A percentile compares a stretch with the other conserved stretches of the same genome.
Conservation (phyloP, 164 flowering plant species). For the Houttuynia cordata region DNA sequence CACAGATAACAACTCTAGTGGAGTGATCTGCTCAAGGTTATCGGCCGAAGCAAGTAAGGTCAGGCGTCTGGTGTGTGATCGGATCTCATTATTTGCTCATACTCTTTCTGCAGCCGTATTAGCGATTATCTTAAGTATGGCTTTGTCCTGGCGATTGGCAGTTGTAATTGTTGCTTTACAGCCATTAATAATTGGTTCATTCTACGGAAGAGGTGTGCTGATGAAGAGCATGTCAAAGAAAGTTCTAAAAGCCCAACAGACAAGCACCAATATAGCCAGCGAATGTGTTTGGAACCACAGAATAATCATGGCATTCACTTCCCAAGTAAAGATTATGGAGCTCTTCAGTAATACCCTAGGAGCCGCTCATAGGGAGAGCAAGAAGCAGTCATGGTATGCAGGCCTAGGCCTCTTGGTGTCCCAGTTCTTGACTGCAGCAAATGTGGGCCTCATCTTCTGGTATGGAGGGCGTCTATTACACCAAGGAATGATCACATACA, state of each 20-base stretch:
- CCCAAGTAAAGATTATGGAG: constrained; percentile 8
- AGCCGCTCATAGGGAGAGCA: constrained; percentile 10
- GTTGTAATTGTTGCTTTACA: constrained; percentile 36
- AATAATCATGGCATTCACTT: constrained; percentile 16
- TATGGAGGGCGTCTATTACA: constrained; percentile 18
- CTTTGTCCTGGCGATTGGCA: constrained; percentile 31
- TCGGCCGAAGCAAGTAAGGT: no score
- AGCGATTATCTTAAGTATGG: constrained; percentile 20
- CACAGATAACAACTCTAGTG: constrained; percentile 60
- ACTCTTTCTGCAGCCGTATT: constrained; percentile 19
- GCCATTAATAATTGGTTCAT: constrained; percentile 28
- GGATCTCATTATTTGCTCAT: constrained; percentile 30
- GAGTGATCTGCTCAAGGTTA: no score
- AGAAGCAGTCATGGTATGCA: constrained; percentile 19
- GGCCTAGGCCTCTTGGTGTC: constrained; percentile 14
- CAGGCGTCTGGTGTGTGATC: constrained; percentile 29
- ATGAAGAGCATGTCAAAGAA: constrained; percentile 30
- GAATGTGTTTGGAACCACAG: constrained; percentile 20
- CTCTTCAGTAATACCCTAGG: constrained; percentile 9
- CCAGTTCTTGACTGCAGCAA: constrained; percentile 13
- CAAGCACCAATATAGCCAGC: constrained; percentile 15
- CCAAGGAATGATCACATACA: constrained; percentile 3
- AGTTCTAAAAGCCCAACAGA: constrained; percentile 13
- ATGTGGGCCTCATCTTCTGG: constrained; percentile 16
- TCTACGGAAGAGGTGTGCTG: constrained; percentile 25